phyloP scores from a whole-genome alignment of 2,329 filamentous ascomycete genomes.

The Zymoseptoria tritici region DNA sequence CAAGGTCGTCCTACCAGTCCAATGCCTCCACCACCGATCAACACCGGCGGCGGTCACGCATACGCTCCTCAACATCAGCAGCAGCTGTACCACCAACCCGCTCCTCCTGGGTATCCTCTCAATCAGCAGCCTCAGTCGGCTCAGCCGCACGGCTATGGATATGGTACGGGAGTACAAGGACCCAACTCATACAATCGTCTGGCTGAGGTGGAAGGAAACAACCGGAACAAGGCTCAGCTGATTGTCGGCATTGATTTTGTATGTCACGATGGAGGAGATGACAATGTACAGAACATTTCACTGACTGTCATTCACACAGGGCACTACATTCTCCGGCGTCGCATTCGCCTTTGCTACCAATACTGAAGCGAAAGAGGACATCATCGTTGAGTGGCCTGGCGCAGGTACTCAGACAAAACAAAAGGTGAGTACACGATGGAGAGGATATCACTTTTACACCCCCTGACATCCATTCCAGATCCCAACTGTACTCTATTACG shows the following conservation, averaged over 20 bases:
- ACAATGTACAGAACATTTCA: background rate
- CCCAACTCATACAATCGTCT: constrained; percentile 15
- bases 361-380: constrained; percentile 95
- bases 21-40: constrained; percentile 39
- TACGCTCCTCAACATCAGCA: constrained; percentile 41
- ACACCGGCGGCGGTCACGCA: constrained; percentile 41
- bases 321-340: constrained; percentile 95
- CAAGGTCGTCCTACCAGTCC: constrained; percentile 42
- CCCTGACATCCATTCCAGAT: constrained; percentile 53
- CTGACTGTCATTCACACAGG: constrained; percentile 44
- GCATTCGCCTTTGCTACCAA: constrained; percentile 91
- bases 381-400: constrained; percentile 98
- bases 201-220: constrained; percentile 75
- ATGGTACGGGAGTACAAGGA: constrained; percentile 14
- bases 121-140: constrained; percentile 23
- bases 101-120: constrained; percentile 32
- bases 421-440: constrained; percentile 68
- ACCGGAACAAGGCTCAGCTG: constrained; percentile 87
- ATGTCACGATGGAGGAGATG: constrained; percentile 32
- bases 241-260: constrained; percentile 99
- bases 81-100: constrained; percentile 34
- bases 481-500: constrained; percentile 97
- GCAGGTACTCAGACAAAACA: constrained; percentile 97
- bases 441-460: constrained; percentile 13
- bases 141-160: constrained; percentile 14